A percentile compares a stretch with the other conserved stretches of the same genome.
Conservation (phyloP, 257 asterid species). For the Avicennia marina region DNA sequence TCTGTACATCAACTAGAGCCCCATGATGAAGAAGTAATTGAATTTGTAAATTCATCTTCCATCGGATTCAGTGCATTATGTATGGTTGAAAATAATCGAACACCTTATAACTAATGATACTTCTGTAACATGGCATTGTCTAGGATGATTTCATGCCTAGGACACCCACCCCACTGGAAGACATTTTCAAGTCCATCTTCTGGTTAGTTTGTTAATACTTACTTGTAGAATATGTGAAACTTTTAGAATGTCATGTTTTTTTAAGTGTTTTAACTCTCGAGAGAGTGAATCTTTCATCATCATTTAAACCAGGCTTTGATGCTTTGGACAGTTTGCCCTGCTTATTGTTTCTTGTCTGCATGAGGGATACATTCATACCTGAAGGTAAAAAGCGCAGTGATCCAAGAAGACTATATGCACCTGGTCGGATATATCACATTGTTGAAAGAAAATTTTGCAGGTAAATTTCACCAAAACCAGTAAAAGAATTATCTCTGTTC, state of each 20-base stretch:
- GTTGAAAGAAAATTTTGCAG: conserved; percentile 93
- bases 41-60: not conserved
- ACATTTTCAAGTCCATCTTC: conserved; percentile 81
- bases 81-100: conserved; percentile 7
- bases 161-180: conserved; percentile 93
- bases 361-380: conserved; percentile 94
- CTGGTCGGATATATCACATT: conserved; percentile 93
- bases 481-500: not conserved
- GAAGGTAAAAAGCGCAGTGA: conserved; percentile 94
- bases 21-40: not conserved
- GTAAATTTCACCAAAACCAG: conserved; percentile 28
- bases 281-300: conserved; percentile 27
- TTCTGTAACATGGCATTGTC: conserved; percentile 12
- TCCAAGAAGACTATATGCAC: conserved; percentile 88
- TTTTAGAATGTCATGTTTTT: not conserved
- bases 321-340: conserved; percentile 96
- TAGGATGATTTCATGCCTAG: conserved; percentile 98
- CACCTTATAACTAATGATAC: conserved; percentile 14
- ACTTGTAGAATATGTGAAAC: conserved; percentile 11
- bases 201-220: conserved; percentile 52
- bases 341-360: conserved; percentile 73
- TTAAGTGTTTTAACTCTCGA: conserved; percentile 10
- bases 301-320: conserved; percentile 48
- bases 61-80: not conserved
- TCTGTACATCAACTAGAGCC: not conserved